Evolutionary conservation across 164 flowering plant species (phyloP).

Genomic region (Kingdonia uniflora): DNA sequence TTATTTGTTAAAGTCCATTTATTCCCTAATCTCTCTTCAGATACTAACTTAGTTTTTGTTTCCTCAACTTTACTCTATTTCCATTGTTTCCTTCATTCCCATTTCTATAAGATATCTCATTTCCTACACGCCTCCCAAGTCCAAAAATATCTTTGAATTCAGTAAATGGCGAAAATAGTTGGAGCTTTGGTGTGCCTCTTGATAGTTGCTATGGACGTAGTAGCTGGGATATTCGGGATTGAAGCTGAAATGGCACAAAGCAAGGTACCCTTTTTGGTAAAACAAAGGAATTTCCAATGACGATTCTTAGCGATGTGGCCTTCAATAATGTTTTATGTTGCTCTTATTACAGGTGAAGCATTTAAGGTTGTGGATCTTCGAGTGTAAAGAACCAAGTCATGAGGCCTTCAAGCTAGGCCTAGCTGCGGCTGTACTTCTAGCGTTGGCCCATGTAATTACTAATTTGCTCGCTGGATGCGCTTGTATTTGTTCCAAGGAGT

Average conservation of each 20-base stretch:
- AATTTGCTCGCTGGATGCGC: constrained; percentile 67
- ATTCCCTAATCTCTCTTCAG: not conserved
- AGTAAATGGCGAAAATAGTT: constrained; percentile 27
- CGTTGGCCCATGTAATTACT: constrained; percentile 56
- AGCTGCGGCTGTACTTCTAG: constrained; percentile 55
- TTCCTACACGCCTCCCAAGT: not conserved
- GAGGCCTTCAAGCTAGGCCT: constrained; percentile 66
- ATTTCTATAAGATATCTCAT: not conserved
- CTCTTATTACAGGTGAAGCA: constrained; percentile 45
- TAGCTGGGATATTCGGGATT: constrained; percentile 81
- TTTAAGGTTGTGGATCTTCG: constrained; percentile 62
- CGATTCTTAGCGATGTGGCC: not conserved
- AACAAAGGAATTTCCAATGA: not conserved
- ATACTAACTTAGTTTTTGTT: too few species aligned
- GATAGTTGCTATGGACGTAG: constrained; percentile 50
- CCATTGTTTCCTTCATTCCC: not conserved
- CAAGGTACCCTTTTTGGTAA: constrained; percentile 34
- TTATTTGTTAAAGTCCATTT: not conserved
- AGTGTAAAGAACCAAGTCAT: constrained; percentile 76
- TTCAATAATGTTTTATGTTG: not conserved
- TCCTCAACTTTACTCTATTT: not conserved
- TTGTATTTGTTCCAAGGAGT: constrained; percentile 55
- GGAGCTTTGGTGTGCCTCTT: constrained; percentile 41
- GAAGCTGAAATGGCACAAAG: constrained; percentile 77
- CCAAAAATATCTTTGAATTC: not conserved